phyloP scores from a whole-genome alignment of 495 filamentous ascomycete genomes.

The Aspergillus conjunctus region DNA sequence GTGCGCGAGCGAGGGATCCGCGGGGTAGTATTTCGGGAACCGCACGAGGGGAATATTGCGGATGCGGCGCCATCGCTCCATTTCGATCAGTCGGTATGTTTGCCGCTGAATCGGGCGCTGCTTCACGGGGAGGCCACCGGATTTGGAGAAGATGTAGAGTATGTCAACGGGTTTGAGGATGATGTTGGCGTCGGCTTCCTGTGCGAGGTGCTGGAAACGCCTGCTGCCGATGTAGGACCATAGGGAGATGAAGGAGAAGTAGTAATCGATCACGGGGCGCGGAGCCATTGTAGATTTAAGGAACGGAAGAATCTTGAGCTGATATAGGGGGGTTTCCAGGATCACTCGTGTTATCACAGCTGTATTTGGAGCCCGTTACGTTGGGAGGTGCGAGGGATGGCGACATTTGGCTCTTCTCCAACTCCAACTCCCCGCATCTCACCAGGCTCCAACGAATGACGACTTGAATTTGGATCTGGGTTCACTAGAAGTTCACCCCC shows the following conservation, averaged over 20 bases:
- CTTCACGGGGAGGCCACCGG: slow-evolving; percentile 16
- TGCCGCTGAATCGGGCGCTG: slow-evolving; percentile 17
- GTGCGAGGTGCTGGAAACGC: slow-evolving; percentile 8
- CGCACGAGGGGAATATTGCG: slow-evolving; percentile 21
- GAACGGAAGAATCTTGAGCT: no score
- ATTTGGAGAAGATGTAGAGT: slow-evolving; percentile 16
- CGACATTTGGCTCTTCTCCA: no score
- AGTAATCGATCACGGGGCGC: slow-evolving; percentile 16
- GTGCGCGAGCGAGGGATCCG: slow-evolving; percentile 25
- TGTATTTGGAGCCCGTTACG: no score
- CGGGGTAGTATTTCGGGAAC: slow-evolving; percentile 24
- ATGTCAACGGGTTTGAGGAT: slow-evolving; percentile 16
- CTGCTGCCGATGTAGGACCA: slow-evolving; percentile 21
- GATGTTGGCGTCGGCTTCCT: slow-evolving; percentile 6
- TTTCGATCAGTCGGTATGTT: slow-evolving; percentile 17
- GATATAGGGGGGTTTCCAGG: no score
- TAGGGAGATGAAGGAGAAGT: slow-evolving; percentile 20
- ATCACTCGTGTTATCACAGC: no score
- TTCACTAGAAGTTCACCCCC: no score
- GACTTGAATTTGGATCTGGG: no score
- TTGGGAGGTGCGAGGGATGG: no score
- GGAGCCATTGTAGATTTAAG: not conserved
- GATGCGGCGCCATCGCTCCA: slow-evolving; percentile 24
- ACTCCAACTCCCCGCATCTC: no score
- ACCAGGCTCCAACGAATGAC: no score